phyloP scores from a whole-genome alignment of 2,329 filamentous ascomycete species.

The Trichoderma sp. region DNA sequence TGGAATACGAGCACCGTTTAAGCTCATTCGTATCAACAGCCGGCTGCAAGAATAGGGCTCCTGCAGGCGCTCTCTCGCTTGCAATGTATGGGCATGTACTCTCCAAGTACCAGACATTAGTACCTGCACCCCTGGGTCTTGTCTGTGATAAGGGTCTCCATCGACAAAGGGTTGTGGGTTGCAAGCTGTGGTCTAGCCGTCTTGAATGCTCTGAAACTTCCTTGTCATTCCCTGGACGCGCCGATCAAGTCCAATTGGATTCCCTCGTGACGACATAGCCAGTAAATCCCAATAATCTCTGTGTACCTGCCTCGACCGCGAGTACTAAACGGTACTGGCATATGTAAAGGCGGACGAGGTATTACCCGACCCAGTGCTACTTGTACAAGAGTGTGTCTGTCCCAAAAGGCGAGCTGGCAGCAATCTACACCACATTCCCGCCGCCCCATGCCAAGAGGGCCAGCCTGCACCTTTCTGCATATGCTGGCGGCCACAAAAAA shows the following conservation, averaged over 20 bases:
- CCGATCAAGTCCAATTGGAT: conserved; percentile 19
- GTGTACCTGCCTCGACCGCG: not conserved
- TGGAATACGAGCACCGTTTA: not conserved
- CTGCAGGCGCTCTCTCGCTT: not conserved
- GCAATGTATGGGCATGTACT: not conserved
- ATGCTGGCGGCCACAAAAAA: conserved; percentile 9
- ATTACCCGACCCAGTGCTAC: not conserved
- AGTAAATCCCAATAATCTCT: conserved; percentile 17
- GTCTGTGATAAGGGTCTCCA: conserved; percentile 17
- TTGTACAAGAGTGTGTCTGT: not conserved
- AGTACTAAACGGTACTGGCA: not conserved
- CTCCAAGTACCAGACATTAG: not conserved
- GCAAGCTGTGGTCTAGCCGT: conserved; percentile 16
- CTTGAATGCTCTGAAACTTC: conserved; percentile 21
- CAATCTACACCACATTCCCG: conserved; percentile 4
- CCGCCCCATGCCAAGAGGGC: conserved; percentile 8
- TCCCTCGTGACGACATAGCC: conserved; percentile 22
- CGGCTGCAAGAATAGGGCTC: not conserved
- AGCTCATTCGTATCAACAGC: not conserved
- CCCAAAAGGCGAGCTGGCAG: not conserved
- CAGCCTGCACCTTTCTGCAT: conserved; percentile 10
- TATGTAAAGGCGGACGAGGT: not conserved
- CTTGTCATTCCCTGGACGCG: conserved; percentile 23
- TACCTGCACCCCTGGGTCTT: conserved; percentile 9
- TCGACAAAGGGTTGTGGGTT: conserved; percentile 8